Base-by-base conservation (phyloP, 805 yeast species). In the Cyberlindnera japonica region DNA sequence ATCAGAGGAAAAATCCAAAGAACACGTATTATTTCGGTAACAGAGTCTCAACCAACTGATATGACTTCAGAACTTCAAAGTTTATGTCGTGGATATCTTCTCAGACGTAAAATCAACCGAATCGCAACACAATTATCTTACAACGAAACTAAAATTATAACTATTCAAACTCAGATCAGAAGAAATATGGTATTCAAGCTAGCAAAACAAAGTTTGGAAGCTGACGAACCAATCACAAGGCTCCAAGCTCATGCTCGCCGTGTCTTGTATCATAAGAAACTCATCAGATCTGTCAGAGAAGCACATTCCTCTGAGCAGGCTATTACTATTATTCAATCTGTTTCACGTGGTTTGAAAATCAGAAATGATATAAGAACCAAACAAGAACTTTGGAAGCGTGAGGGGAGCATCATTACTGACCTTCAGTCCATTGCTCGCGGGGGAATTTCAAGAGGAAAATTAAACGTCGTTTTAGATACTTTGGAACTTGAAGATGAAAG, bases 391-490 rank as follows among this genome's bases (percentile, higher is more conserved):
- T 14, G 49, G 27, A 36, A 35, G 8, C 25, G 31, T 5, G 35
- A 48, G 14, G 13, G 33, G 10, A 2, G 17, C 1, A 5, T 15
- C 1, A 50, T 81, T 3, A 55, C 64, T 5, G 56, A 46, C 6
- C 43, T 87, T 2, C 96, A 89, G 56, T 65, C 87, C 1, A 48
- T 64, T 1, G 45, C 74, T 1, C 69, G 85, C 46, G 90, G 83
- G 7, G 54, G 45, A 1, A 16, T 54, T 0, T 33, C 52, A 7
- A 56, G 72, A 38, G 29, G 53, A 36, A 36, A 44, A 11, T 38
- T 57, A 33, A 64, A 59, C 38, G 31, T 22, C 2, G 32, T 58
- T 13, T 53, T 33, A 43, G 57, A 49, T 40, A 47, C 22, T 19
- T 45, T 34, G 54, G 70, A 49, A 16, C 39, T 49, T 15, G 62